Conservation (phyloP, 192 early-diverging fungal species). For the Glomus cerebriforme region DNA sequence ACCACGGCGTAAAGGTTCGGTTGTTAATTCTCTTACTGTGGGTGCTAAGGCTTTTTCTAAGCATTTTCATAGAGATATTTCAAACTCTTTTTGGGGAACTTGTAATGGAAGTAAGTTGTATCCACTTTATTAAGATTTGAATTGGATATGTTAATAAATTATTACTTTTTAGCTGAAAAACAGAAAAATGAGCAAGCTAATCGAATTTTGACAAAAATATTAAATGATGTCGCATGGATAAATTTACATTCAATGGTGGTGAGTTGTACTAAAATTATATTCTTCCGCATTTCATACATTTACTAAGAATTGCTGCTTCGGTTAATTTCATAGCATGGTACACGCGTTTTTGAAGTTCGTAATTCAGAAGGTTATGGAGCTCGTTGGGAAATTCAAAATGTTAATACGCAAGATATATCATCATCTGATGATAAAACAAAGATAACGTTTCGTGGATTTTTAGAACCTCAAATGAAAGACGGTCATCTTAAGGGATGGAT, state of each 20-base stretch:
- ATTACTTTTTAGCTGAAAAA: constrained; percentile 19
- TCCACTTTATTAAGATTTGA: not conserved
- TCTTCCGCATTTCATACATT: not conserved
- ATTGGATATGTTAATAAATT: not conserved
- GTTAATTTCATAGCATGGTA: constrained; percentile 30
- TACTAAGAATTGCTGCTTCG: not conserved
- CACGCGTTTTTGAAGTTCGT: constrained; percentile 32
- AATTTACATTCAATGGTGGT: constrained; percentile 38
- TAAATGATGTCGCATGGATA: constrained; percentile 34
- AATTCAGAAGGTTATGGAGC: constrained; percentile 33
- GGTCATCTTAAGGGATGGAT: constrained; percentile 35
- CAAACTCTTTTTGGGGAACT: constrained; percentile 32
- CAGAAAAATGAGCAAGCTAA: constrained; percentile 38
- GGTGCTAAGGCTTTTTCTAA: constrained; percentile 38
- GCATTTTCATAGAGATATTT: constrained; percentile 35
- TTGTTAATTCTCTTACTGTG: constrained; percentile 29
- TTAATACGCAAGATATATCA: not conserved
- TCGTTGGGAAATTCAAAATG: constrained; percentile 30
- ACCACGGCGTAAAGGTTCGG: not conserved
- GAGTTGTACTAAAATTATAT: not conserved
- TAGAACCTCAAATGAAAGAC: constrained; percentile 38
- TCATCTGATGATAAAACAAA: not conserved
- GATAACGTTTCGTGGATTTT: constrained; percentile 36
- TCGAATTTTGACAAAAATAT: constrained; percentile 26
- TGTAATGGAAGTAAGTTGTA: constrained; percentile 37